Percentiles rank a stretch among this genome's conserved stretches.
Evolutionary conservation across 768 basidiomycete species (phyloP).

Genomic region (Lentinula detonsa): DNA sequence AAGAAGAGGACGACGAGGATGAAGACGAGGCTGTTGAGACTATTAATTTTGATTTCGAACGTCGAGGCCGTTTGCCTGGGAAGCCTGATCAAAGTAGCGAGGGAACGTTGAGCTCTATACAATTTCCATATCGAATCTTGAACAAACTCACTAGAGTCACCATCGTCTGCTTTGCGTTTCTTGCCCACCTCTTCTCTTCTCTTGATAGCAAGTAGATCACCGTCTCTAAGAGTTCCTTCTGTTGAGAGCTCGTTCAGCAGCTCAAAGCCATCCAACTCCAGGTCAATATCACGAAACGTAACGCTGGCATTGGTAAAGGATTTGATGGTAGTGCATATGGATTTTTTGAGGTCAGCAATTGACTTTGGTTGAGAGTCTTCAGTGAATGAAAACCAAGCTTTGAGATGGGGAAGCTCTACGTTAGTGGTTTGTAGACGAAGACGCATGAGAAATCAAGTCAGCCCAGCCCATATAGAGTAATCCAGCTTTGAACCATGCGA

Average conservation of each 20-base stretch:
- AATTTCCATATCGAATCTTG: not conserved
- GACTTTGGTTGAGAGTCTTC: not conserved
- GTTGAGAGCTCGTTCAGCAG: slow-evolving; percentile 5
- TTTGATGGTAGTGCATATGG: not conserved
- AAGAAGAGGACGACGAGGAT: not conserved
- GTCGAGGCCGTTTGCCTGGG: not conserved
- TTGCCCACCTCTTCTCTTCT: not conserved
- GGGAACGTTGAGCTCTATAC: not conserved
- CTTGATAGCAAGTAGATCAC: slow-evolving; percentile 5
- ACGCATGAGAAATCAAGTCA: not conserved
- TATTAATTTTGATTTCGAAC: not conserved
- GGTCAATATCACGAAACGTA: not conserved
- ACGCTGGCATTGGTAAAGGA: not conserved
- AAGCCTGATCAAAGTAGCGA: not conserved
- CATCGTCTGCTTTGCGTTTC: slow-evolving; percentile 2
- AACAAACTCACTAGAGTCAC: not conserved
- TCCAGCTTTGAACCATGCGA: not conserved
- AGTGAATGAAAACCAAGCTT: slow-evolving; percentile 4
- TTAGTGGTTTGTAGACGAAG: slow-evolving; percentile 6
- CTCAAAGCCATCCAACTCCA: slow-evolving; percentile 5
- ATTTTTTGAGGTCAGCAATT: not conserved
- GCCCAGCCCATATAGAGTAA: not conserved
- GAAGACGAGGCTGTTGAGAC: not conserved
- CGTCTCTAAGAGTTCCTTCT: slow-evolving; percentile 4
- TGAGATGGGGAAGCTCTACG: not conserved